Evolutionary conservation across 495 filamentous ascomycete genomes (phyloP), one percentile per base, ranked within the genome.

Genomic region (Xylaria grammica): DNA sequence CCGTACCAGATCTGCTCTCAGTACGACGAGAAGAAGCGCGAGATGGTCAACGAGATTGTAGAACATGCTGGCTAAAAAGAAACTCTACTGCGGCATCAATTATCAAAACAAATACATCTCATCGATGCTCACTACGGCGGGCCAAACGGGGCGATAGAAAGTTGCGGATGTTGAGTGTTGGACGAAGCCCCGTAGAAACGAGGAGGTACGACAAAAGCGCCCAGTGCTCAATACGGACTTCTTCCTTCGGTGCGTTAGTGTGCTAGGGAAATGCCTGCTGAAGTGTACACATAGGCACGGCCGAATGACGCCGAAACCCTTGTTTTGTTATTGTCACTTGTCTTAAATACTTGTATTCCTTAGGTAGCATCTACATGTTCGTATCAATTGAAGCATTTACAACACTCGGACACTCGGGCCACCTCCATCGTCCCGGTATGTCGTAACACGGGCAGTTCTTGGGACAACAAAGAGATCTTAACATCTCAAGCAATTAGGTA

Each of bases 1-100:
- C 95, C 95, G 4, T 90, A 93, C 76, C 95, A 99, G 85, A 88
- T 97, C 53, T 89, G 91, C 81, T 92, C 87, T 58, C 89, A 89
- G 62, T 83, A 90, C 63, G 89, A 89, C 71, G 68, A 78, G 64
- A 76, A 77, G 64, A 84, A 91, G 72, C 91, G 91, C 45, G 84
- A 88, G 64, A 70, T 96, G 65, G 84, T 91, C 19, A 93, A 82
- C 70, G 92, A 97, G 81, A 96, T 97, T 72, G 93, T 97, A 17
- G 91, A 93, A 66, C 92, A 96, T 78, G 86, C 88, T 56, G 91
- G 93, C 53, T 93, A 82, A 73, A 44, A 32, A 11, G 30, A 46
- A 7, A 5, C 17, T 29, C 34, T 46, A 29, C 8, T 20, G 15
- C 17, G 3, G 4, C 9, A 29, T 45, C 36, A 26, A 20, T 30